Conservation (phyloP, 2,329 filamentous ascomycete genomes). For the Nemania diffusa region DNA sequence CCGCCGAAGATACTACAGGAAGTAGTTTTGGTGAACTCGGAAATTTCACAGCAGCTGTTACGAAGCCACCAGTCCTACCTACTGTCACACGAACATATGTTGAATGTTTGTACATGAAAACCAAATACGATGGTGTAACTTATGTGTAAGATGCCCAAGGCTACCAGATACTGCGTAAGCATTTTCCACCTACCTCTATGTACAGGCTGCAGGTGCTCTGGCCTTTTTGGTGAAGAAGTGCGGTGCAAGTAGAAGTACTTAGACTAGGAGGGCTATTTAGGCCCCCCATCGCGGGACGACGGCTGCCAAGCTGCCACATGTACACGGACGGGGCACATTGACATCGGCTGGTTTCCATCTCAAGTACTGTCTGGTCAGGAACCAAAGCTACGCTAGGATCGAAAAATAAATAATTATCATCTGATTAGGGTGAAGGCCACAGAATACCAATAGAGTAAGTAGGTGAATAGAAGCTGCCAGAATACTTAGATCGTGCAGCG, state of each 20-base stretch:
- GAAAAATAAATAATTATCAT: neutral
- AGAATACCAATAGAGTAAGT: neutral
- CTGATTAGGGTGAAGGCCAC: neutral
- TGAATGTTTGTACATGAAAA: neutral
- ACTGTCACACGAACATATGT: neutral
- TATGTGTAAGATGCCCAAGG: neutral
- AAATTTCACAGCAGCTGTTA: neutral
- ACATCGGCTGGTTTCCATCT: neutral
- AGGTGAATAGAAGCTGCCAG: neutral
- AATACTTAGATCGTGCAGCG: neutral
- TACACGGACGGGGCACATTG: conserved; percentile 14
- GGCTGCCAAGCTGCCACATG: conserved; percentile 30
- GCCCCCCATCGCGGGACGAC: conserved; percentile 28
- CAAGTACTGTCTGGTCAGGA: neutral
- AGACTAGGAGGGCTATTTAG: neutral
- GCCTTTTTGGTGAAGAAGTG: neutral
- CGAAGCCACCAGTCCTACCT: neutral
- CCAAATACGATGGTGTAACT: neutral
- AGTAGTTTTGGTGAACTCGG: neutral
- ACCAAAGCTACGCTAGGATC: neutral
- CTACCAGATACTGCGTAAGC: too few species aligned
- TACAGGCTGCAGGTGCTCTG: too few species aligned
- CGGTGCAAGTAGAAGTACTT: conserved; percentile 9
- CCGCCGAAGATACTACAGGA: neutral
- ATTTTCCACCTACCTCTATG: too few species aligned